Conservation (phyloP, 208 protist genomes). For the Trichomonas tenax region DNA sequence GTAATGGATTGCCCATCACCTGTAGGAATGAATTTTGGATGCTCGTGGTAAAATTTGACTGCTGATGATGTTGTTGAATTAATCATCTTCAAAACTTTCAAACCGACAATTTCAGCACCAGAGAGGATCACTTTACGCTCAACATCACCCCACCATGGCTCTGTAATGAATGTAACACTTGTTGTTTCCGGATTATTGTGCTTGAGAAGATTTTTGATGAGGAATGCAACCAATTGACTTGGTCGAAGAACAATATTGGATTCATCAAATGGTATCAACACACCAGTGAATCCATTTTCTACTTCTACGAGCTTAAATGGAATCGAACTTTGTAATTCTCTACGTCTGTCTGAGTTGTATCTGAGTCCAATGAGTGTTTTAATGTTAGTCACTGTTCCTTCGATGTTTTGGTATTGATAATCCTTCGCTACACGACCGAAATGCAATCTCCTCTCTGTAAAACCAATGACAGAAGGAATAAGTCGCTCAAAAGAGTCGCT, state of each 20-base stretch:
- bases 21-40: neutral
- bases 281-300: conserved; percentile 20
- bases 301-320: neutral
- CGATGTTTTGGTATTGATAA: conserved; percentile 22
- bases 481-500: conserved; percentile 30
- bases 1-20: neutral
- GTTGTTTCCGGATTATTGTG: neutral
- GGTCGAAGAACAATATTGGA: neutral
- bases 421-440: neutral
- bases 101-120: conserved; percentile 20
- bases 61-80: conserved; percentile 32
- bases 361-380: conserved; percentile 28
- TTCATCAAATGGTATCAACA: conserved; percentile 22
- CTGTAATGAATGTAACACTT: conserved; percentile 25
- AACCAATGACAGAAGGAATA: conserved; percentile 29
- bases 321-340: conserved; percentile 1
- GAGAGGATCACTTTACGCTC: conserved; percentile 28
- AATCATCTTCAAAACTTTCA: conserved; percentile 28
- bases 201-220: neutral
- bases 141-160: conserved; percentile 30
- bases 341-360: neutral
- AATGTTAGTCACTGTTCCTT: conserved; percentile 23
- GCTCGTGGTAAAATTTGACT: conserved; percentile 23
- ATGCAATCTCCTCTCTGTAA: conserved; percentile 19
- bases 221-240: conserved; percentile 14